Evolutionary conservation across 2,329 filamentous ascomycete genomes (phyloP).

Genomic region (Ophiostoma ulmi): DNA sequence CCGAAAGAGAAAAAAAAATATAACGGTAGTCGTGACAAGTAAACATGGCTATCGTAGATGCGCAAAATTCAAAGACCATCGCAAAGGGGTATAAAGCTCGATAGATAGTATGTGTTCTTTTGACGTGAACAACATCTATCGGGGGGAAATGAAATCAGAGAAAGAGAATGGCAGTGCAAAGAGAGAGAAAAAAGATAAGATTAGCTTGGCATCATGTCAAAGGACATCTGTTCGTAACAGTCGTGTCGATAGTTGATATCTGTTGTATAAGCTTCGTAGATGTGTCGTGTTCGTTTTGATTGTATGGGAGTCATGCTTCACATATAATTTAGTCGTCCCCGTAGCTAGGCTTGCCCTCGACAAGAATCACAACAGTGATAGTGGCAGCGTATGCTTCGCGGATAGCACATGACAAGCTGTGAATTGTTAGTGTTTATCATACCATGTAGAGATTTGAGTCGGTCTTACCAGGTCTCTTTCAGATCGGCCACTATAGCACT

Average conservation of each 20-base stretch:
- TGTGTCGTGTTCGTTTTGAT: background rate
- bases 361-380: constrained; percentile 65
- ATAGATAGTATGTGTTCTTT: constrained; percentile 11
- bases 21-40: constrained; percentile 13
- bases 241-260: constrained; percentile 9
- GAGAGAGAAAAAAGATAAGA: background rate
- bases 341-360: constrained; percentile 39
- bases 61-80: constrained; percentile 19
- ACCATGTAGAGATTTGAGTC: background rate
- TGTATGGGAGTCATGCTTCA: background rate
- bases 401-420: constrained; percentile 65
- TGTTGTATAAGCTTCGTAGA: background rate
- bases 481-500: constrained; percentile 66
- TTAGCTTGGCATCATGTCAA: constrained; percentile 5
- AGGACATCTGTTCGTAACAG: background rate
- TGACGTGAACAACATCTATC: background rate
- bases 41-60: constrained; percentile 4
- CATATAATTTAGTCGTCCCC: constrained; percentile 23
- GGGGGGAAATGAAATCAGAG: background rate
- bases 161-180: background rate
- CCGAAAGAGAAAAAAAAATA: background rate
- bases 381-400: constrained; percentile 71
- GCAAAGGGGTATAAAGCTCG: constrained; percentile 7
- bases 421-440: background rate
- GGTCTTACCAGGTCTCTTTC: constrained; percentile 58